Percentiles rank a stretch among this genome's conserved stretches.
phyloP scores from a whole-genome alignment of 2,329 filamentous ascomycete genomes.

The Fusarium redolens region DNA sequence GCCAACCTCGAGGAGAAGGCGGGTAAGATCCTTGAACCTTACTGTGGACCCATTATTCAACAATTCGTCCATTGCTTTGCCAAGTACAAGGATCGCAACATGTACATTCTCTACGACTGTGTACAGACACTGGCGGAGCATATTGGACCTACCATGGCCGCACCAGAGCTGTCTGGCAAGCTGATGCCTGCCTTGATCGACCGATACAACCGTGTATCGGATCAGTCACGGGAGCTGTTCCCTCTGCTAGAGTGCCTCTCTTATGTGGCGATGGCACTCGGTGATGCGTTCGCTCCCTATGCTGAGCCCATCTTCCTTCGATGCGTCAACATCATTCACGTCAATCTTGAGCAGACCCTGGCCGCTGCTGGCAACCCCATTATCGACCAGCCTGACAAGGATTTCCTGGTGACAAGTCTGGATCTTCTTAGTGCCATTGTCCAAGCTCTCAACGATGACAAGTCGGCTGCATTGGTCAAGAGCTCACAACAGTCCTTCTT shows the following conservation, averaged over 20 bases:
- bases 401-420: constrained; percentile 94
- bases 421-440: constrained; percentile 94
- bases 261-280: constrained; percentile 89
- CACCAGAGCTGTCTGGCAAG: constrained; percentile 81
- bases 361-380: constrained; percentile 74
- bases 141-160: constrained; percentile 83
- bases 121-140: constrained; percentile 96
- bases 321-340: constrained; percentile 91
- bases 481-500: constrained; percentile 86
- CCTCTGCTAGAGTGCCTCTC: constrained; percentile 96
- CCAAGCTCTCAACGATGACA: constrained; percentile 81
- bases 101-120: constrained; percentile 98
- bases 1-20: constrained; percentile 96
- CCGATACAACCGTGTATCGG: constrained; percentile 86
- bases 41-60: constrained; percentile 88
- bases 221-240: constrained; percentile 93
- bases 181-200: constrained; percentile 94
- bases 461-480: constrained; percentile 81
- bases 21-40: constrained; percentile 81
- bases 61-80: constrained; percentile 94
- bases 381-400: constrained; percentile 88
- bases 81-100: constrained; percentile 98
- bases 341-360: constrained; percentile 85
- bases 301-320: constrained; percentile 87
- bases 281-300: constrained; percentile 84